Evolutionary conservation across 2,329 filamentous ascomycete species (phyloP).

Genomic region (Hyphodiscus sp.): DNA sequence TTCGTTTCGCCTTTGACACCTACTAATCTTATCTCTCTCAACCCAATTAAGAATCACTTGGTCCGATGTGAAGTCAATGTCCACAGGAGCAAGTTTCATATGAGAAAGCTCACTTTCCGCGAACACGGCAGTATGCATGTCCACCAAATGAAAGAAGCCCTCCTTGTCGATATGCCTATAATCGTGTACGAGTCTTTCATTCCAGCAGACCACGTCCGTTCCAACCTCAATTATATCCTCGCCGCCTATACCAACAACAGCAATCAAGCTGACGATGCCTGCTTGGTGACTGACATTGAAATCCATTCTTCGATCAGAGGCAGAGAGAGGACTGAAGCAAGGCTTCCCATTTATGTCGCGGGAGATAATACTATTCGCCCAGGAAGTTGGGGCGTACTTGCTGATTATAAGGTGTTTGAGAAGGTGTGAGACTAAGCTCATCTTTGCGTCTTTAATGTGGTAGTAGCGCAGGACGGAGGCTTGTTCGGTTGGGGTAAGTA

Average conservation of each 20-base stretch:
- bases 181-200: conserved; percentile 61
- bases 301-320: conserved; percentile 31
- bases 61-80: conserved; percentile 9
- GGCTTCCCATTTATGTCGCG: conserved; percentile 44
- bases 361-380: conserved; percentile 50
- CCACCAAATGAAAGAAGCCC: conserved; percentile 62
- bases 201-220: conserved; percentile 69
- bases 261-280: conserved; percentile 64
- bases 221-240: conserved; percentile 47
- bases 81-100: conserved; percentile 42
- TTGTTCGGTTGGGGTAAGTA: conserved; percentile 50
- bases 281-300: conserved; percentile 80
- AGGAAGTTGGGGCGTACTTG: conserved; percentile 50
- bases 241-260: conserved; percentile 30
- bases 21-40: conserved; percentile 17
- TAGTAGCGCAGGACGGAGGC: conserved; percentile 24
- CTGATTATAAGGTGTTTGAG: conserved; percentile 67
- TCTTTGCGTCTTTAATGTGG: conserved; percentile 33
- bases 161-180: conserved; percentile 46
- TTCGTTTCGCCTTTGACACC: conserved; percentile 22
- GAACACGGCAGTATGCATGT: conserved; percentile 67
- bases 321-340: conserved; percentile 29
- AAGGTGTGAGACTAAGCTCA: conserved; percentile 65
- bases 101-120: conserved; percentile 52
- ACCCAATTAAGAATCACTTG: conserved; percentile 8